A percentile compares a stretch with the other conserved stretches of the same genome.
phyloP scores from a whole-genome alignment of 257 asterid genomes.

The Cordia subcordata region DNA sequence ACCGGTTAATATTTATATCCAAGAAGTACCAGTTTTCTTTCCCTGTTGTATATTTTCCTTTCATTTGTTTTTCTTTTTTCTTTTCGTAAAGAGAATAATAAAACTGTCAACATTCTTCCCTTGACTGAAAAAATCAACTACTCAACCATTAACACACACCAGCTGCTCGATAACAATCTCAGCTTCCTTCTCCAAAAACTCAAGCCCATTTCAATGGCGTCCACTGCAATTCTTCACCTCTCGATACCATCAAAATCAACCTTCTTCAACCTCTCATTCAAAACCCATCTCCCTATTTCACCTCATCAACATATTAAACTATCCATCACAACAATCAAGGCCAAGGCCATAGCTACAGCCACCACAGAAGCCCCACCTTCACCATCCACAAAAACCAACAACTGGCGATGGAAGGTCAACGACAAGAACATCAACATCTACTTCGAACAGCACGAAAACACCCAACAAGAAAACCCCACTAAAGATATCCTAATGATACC shows the following conservation, averaged over 20 bases:
- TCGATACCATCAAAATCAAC: background rate
- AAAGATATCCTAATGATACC: constrained; percentile 78
- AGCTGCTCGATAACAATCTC: background rate
- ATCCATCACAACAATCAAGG: background rate
- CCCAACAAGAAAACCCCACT: constrained; percentile 25
- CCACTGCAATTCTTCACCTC: background rate
- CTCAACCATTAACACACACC: background rate
- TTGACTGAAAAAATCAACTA: background rate
- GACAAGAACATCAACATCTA: constrained; percentile 63
- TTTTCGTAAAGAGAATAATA: too few species aligned
- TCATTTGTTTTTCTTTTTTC: too few species aligned
- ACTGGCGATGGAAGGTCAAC: constrained; percentile 72
- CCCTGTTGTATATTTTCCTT: too few species aligned
- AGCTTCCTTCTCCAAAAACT: background rate
- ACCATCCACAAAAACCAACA: constrained; percentile 11
- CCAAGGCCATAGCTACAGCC: background rate
- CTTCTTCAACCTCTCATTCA: background rate
- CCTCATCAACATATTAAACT: background rate
- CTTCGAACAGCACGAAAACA: constrained; percentile 54
- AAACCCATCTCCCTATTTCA: background rate
- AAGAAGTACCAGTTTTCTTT: too few species aligned
- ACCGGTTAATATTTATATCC: too few species aligned
- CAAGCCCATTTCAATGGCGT: background rate
- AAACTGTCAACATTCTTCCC: background rate
- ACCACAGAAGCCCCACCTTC: background rate